Percentiles rank a stretch among this genome's conserved stretches.
These are phyloP conservation scores for Tetracentron sinense DNA, from an alignment of 164 flowering plant species.

Conservation along the genomic window DNA sequence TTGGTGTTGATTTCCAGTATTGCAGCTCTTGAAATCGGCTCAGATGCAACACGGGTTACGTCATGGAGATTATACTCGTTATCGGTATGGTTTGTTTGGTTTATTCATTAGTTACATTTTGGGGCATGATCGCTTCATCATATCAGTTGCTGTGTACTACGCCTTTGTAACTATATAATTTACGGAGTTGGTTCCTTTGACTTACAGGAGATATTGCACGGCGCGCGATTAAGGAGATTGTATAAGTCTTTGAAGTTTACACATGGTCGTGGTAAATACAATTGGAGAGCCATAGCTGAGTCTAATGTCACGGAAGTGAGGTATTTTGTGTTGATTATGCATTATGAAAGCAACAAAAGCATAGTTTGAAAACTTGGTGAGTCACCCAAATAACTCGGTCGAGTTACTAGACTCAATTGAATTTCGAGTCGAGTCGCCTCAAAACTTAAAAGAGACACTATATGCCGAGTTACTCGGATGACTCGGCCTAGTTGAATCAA, in stretches of 20 bases:
- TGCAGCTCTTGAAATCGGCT: slow-evolving; percentile 77
- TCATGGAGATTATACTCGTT: slow-evolving; percentile 74
- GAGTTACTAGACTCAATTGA: no score
- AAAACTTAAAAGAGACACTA: no score
- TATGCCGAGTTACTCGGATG: no score
- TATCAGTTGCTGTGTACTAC: no score
- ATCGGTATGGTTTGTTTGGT: slow-evolving; percentile 38
- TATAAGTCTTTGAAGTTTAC: slow-evolving; percentile 93
- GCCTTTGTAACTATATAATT: no score
- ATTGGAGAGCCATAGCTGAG: slow-evolving; percentile 47
- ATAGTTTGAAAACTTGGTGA: no score
- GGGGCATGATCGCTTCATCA: no score
- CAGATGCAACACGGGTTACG: slow-evolving; percentile 89
- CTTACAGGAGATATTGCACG: slow-evolving; percentile 82
- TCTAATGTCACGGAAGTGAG: slow-evolving; percentile 86
- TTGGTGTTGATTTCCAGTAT: slow-evolving; percentile 52
- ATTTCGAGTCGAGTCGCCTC: no score
- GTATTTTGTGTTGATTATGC: slow-evolving; percentile 28
- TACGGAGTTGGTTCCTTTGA: slow-evolving; percentile 1
- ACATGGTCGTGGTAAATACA: slow-evolving; percentile 91
- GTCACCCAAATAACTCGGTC: no score
- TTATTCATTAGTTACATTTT: no score
- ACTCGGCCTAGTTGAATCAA: no score
- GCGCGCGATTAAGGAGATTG: slow-evolving; percentile 84
- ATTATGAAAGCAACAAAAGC: no score